Evolutionary conservation across 2,329 filamentous ascomycete genomes (phyloP).

Genomic region (Geosmithia putterillii): DNA sequence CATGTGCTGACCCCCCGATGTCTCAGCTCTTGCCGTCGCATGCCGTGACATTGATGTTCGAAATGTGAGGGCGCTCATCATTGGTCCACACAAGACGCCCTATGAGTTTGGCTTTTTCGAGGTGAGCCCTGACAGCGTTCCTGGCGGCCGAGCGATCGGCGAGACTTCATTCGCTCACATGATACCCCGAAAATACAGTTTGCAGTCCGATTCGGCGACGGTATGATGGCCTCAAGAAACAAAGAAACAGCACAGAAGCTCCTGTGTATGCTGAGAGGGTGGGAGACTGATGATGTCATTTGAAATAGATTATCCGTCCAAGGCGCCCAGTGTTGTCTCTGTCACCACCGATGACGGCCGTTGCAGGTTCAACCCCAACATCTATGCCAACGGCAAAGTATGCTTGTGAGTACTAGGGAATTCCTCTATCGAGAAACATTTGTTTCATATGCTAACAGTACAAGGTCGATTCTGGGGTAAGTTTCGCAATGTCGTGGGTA

Average conservation of each 20-base stretch:
- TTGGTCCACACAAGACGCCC: conserved; percentile 86
- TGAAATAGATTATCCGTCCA: conserved; percentile 64
- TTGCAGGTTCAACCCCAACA: conserved; percentile 92
- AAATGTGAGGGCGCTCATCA: conserved; percentile 74
- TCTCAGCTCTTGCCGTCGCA: conserved; percentile 67
- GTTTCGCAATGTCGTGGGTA: conserved; percentile 4
- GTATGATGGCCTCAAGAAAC: too few species aligned
- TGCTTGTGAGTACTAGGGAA: conserved; percentile 55
- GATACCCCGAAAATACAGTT: conserved; percentile 39
- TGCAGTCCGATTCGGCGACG: conserved; percentile 61
- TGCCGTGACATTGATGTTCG: conserved; percentile 83
- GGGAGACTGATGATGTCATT: neutral
- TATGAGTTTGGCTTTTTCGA: conserved; percentile 98
- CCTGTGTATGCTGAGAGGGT: neutral
- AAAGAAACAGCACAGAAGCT: neutral
- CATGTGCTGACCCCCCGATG: neutral
- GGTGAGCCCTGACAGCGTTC: conserved; percentile 39
- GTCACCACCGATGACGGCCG: conserved; percentile 81
- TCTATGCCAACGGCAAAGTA: conserved; percentile 83
- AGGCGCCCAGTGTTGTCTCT: conserved; percentile 48
- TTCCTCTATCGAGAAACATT: neutral
- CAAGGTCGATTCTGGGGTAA: conserved; percentile 76
- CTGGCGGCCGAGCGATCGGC: neutral
- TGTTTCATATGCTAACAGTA: conserved; percentile 1
- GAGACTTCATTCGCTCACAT: conserved; percentile 2